Conservation (phyloP, 2,329 filamentous ascomycete genomes). For the Fusarium camptoceras region DNA sequence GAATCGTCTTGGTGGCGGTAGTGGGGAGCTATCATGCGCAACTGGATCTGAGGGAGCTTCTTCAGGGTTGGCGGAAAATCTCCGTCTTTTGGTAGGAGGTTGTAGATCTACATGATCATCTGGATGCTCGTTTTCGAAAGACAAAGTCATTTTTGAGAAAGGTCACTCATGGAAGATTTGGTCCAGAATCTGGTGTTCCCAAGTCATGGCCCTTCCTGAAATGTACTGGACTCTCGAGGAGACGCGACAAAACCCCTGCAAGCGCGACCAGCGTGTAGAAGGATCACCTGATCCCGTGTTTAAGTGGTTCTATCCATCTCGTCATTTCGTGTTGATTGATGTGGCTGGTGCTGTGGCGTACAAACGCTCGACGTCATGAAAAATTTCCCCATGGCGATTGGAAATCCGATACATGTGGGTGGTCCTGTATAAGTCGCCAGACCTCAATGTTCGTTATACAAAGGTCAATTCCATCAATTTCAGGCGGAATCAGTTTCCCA, state of each 20-base stretch:
- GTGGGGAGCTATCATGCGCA: constrained; percentile 41
- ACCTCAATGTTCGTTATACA: constrained; percentile 29
- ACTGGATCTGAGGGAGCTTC: constrained; percentile 47
- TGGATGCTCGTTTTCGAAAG: constrained; percentile 53
- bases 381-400: constrained; percentile 40
- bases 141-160: constrained; percentile 21
- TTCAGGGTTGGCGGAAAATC: constrained; percentile 53
- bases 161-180: neutral
- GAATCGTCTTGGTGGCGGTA: constrained; percentile 42
- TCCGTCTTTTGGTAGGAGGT: constrained; percentile 60
- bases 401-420: constrained; percentile 43
- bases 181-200: neutral
- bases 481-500: neutral
- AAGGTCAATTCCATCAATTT: constrained; percentile 6
- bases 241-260: constrained; percentile 52
- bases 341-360: constrained; percentile 35
- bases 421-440: constrained; percentile 34
- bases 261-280: constrained; percentile 54
- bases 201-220: constrained; percentile 11
- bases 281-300: constrained; percentile 56
- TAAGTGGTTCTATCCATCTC: constrained; percentile 9
- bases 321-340: constrained; percentile 15
- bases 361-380: constrained; percentile 45
- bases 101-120: constrained; percentile 51
- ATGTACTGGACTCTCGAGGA: constrained; percentile 39